These are phyloP conservation scores for Cyclostephanos tholiformis DNA, from an alignment of 108 stramenopile genomes.

Conservation along the genomic window DNA sequence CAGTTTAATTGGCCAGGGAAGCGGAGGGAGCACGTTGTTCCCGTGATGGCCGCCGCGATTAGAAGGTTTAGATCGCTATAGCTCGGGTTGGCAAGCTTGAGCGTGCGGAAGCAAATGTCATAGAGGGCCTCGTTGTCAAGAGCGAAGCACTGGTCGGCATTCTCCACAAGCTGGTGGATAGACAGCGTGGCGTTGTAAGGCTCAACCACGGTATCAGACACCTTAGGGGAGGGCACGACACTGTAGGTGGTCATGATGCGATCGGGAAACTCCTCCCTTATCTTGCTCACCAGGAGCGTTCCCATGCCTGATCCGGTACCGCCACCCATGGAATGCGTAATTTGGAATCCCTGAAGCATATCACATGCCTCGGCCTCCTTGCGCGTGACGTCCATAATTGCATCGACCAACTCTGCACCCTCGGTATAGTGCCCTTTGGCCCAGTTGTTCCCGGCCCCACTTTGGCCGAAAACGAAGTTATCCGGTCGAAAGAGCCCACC, in stretches of 20 bases:
- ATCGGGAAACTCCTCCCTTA: constrained; percentile 91
- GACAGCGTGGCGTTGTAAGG: constrained; percentile 88
- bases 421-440: constrained; percentile 92
- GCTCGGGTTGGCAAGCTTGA: constrained; percentile 76
- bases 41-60: constrained; percentile 77
- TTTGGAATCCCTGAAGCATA: constrained; percentile 86
- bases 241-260: constrained; percentile 89
- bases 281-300: constrained; percentile 81
- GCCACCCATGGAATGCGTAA: constrained; percentile 89
- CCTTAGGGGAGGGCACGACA: constrained; percentile 85
- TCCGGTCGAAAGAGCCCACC: constrained; percentile 85
- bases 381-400: constrained; percentile 81
- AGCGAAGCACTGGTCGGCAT: constrained; percentile 93
- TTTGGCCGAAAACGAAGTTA: constrained; percentile 88
- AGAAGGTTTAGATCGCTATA: constrained; percentile 84
- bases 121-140: constrained; percentile 91
- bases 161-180: constrained; percentile 89
- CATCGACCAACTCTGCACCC: constrained; percentile 86
- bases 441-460: too few species aligned
- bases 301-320: constrained; percentile 89
- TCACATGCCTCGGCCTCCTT: constrained; percentile 90
- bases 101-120: constrained; percentile 87
- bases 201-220: constrained; percentile 86
- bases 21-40: constrained; percentile 81
- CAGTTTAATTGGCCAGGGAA: constrained; percentile 86